Evolutionary conservation across 2,329 filamentous ascomycete species (phyloP).

Genomic region (Aspergillus arachidicola): DNA sequence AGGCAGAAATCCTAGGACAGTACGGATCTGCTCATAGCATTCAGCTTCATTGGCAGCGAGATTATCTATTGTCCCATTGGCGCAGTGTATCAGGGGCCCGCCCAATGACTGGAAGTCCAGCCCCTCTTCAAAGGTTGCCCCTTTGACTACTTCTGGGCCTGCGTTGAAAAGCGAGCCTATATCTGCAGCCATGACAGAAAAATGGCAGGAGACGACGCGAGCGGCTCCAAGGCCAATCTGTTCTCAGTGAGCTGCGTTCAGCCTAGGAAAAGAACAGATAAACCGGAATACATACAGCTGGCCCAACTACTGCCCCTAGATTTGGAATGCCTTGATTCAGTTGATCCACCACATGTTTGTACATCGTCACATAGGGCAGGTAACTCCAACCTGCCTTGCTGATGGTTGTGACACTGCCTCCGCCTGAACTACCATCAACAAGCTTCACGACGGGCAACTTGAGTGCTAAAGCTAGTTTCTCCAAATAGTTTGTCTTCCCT

Average conservation of each 20-base stretch:
- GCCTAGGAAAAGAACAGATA: background rate
- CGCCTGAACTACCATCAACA: conserved; percentile 65
- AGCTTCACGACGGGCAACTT: conserved; percentile 65
- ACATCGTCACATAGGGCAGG: conserved; percentile 59
- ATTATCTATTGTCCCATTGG: conserved; percentile 69
- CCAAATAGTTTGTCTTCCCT: conserved; percentile 63
- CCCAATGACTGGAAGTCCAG: conserved; percentile 62
- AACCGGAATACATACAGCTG: conserved; percentile 47
- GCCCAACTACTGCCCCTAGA: conserved; percentile 63
- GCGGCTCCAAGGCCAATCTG: conserved; percentile 64
- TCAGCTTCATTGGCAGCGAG: conserved; percentile 62
- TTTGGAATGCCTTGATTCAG: conserved; percentile 67
- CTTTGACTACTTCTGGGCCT: conserved; percentile 63
- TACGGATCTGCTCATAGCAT: conserved; percentile 63
- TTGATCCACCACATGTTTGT: conserved; percentile 58
- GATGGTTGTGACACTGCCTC: conserved; percentile 64
- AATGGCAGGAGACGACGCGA: conserved; percentile 63
- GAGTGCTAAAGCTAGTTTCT: conserved; percentile 61
- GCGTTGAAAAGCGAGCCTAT: conserved; percentile 66
- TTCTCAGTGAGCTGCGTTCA: background rate
- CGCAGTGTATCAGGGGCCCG: conserved; percentile 63
- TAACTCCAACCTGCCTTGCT: conserved; percentile 60
- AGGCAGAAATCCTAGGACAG: conserved; percentile 60
- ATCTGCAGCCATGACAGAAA: conserved; percentile 67
- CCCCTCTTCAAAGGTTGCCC: conserved; percentile 66